Base-by-base conservation (phyloP, 331 rosid genomes). In the Malus hybrid region DNA sequence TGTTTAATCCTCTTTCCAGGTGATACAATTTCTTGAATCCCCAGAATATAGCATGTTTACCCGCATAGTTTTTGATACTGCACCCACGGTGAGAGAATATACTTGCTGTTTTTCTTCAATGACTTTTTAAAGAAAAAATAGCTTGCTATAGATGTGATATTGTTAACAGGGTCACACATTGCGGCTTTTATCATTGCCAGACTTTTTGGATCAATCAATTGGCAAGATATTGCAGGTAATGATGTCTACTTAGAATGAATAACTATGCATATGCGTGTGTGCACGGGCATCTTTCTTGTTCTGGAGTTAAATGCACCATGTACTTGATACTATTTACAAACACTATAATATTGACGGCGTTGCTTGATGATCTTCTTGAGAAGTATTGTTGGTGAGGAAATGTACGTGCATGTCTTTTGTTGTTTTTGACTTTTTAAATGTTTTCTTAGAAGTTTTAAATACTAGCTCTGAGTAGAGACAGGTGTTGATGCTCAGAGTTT, bases 11-110 rank as follows among this genome's bases (percentile, higher is more conserved):
- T 84, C 77, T 84, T 81, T 62, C 72, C 93, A 95, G 97, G 99
- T 95, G 76, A 90, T 92, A 20, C 97, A 95, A 83, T 95, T 95
- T 85, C 97, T 82, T 34, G 89, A 75, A 69, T 79, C 96, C 72
- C 90, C 80, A 16, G 93, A 95, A 66, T 92, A 95, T 83, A 87
- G 67, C 84, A 90, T 87, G 96, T 92, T 95, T 75, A 95, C 97
- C 52, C 91, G 97, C 55, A 92, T 95, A 68, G 92, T 95, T 61
- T 95, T 95, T 74, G 97, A 95, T 81, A 95, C 99, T 13, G 97
- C 99, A 50, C 97, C 99, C 67, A 95, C 99, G 70, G 99, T 95
- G 63, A 90, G 97, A 57, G 34, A 63, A 73, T 70, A 57, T 65
- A 56, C 42, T 30, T 15, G 44, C 19, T 79, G 6, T 64, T 69